These are phyloP conservation scores for Colletotrichum lindemuthianum DNA, from an alignment of 2,329 filamentous ascomycete genomes.

Conservation along the genomic window DNA sequence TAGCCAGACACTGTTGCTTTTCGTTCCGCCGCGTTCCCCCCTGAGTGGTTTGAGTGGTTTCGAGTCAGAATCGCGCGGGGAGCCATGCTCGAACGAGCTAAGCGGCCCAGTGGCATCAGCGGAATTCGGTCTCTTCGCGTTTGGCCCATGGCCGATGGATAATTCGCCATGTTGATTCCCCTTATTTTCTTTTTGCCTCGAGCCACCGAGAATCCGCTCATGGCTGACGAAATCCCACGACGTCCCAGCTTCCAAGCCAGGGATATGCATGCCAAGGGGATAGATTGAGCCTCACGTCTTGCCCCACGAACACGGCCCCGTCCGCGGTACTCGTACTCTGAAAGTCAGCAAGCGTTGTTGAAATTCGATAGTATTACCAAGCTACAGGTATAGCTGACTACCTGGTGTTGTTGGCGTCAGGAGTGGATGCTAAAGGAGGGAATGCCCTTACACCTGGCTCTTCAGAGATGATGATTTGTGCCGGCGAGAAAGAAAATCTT, in stretches of 20 bases:
- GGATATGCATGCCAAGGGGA: slow-evolving; percentile 25
- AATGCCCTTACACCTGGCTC: slow-evolving; percentile 2
- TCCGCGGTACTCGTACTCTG: not conserved
- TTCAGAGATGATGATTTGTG: slow-evolving; percentile 16
- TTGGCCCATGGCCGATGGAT: not conserved
- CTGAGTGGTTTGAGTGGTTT: slow-evolving; percentile 14
- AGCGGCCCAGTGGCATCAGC: not conserved
- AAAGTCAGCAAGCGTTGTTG: not conserved
- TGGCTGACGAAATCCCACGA: slow-evolving; percentile 5
- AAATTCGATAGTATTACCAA: not conserved
- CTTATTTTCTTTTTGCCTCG: not conserved
- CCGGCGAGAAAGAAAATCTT: slow-evolving; percentile 14
- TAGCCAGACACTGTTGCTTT: slow-evolving; percentile 9
- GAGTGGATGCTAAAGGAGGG: slow-evolving; percentile 4
- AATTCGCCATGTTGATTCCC: too few species aligned
- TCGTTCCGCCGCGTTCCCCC: not conserved
- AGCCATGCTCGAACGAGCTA: slow-evolving; percentile 20
- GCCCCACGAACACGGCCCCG: not conserved
- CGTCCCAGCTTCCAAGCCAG: not conserved
- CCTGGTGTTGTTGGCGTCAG: not conserved
- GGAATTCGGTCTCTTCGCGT: not conserved
- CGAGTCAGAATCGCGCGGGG: slow-evolving; percentile 10
- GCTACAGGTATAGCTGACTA: slow-evolving; percentile 1
- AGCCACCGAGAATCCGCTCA: slow-evolving; percentile 13
- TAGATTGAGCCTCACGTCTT: slow-evolving; percentile 29